Evolutionary conservation across 306 rosid genomes (phyloP), one percentile per base, ranked within the genome.

Genomic region (Cotoneaster glaucophyllus): DNA sequence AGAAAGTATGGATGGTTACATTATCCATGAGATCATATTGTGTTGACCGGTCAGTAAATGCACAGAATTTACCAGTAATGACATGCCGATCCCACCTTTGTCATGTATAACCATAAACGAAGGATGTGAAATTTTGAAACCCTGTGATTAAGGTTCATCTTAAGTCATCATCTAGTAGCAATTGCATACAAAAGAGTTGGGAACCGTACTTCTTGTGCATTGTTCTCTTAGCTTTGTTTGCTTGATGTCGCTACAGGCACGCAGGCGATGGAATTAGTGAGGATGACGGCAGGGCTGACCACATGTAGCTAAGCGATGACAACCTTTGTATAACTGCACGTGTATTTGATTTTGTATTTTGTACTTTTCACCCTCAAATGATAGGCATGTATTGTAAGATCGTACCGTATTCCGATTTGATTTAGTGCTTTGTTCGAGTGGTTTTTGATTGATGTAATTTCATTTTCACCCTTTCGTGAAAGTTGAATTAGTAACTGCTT

Each of bases 251-350:
- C 69, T 70, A 83, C 93, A 93, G 98, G 83, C 98, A 93, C 39
- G 93, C 93, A 26, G 97, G 96, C 41, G 97, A 93, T 71, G 92
- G 91, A 22, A 82, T 65, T 71, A 64, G 78, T 7, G 96, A 93
- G 73, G 92, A 91, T 37, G 97, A 91, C 80, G 82, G 88, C 88
- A 85, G 97, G 86, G 79, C 86, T 65, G 97, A 93, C 79, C 96
- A 89, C 64, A 87, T 73, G 84, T 93, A 86, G 88, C 85, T 76
- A 83, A 79, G 50, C 22, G 62, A 64, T 48, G 19, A 58, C 58
- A 50, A 26, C 52, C 74, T 77, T 48, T 74, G 79, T 77, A 77
- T 78, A 58, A 74, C 53, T 77, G 78, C 85, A 56, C 48, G 34
- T 85, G 91, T 87, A 90, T 82, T 83, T 79, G 84, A 82, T 34